phyloP scores from a whole-genome alignment of 768 basidiomycete genomes.

The Cystobasidium ongulense region DNA sequence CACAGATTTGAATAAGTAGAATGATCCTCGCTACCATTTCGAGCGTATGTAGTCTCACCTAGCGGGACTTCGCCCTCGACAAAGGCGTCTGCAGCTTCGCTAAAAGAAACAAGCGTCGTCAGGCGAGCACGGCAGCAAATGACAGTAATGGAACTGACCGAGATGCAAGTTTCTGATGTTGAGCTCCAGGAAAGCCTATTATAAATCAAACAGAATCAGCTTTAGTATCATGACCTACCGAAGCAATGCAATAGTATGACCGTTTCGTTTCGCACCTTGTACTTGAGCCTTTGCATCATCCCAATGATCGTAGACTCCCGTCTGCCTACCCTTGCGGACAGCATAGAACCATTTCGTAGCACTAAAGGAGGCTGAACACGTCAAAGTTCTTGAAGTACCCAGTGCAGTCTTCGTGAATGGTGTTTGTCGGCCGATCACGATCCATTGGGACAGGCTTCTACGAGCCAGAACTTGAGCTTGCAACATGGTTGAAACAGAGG shows the following conservation, averaged over 20 bases:
- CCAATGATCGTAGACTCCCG: conserved; percentile 2
- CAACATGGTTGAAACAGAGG: no score
- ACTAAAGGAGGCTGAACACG: background rate
- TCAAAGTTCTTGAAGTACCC: background rate
- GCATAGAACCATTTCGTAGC: conserved; percentile 4
- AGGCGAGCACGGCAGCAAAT: background rate
- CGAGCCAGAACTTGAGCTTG: no score
- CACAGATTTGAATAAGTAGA: background rate
- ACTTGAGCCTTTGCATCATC: conserved; percentile 16
- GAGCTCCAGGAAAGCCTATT: background rate
- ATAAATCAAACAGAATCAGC: background rate
- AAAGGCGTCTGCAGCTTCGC: background rate
- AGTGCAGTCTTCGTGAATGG: background rate
- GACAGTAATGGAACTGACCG: background rate
- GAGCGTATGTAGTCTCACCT: background rate
- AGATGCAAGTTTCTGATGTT: background rate
- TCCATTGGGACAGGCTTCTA: no score
- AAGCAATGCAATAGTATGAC: background rate
- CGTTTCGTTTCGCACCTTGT: no score
- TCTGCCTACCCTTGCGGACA: background rate
- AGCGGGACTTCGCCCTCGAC: background rate
- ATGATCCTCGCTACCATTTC: no score
- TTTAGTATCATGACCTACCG: background rate
- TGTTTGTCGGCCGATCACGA: background rate
- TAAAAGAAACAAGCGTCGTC: background rate